A percentile compares a stretch with the other conserved stretches of the same genome.
Conservation (phyloP, 2,329 filamentous ascomycete species). For the Fusarium pseudonygamai region DNA sequence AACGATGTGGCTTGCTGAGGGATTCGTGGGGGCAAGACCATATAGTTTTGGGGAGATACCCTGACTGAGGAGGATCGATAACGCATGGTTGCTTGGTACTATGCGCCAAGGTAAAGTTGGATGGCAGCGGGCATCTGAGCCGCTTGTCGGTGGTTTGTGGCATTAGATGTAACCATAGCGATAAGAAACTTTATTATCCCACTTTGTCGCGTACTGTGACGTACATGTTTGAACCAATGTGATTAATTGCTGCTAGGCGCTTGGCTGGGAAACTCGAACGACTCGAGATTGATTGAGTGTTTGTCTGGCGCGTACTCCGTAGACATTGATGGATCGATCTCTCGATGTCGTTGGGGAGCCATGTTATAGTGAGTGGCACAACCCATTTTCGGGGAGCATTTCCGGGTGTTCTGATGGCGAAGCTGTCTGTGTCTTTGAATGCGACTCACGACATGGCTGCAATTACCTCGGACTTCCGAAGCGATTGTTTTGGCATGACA, state of each 20-base stretch:
- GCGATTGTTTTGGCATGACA: neutral
- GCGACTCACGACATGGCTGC: neutral
- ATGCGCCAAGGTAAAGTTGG: neutral
- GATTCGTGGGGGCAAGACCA: neutral
- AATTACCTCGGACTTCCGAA: neutral
- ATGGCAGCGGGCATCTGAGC: slow-evolving; percentile 18
- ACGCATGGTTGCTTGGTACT: slow-evolving; percentile 10
- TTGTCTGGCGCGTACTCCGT: neutral
- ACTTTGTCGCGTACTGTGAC: neutral
- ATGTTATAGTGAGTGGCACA: neutral
- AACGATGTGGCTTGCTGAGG: neutral
- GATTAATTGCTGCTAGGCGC: neutral
- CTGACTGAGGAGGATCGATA: neutral
- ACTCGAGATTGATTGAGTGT: neutral
- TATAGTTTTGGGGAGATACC: slow-evolving; percentile 11
- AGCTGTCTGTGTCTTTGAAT: neutral
- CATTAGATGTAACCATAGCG: slow-evolving; percentile 14
- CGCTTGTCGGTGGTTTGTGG: slow-evolving; percentile 1
- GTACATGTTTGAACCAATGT: neutral
- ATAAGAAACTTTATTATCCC: slow-evolving; percentile 11
- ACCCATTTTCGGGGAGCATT: neutral
- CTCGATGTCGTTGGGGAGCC: neutral
- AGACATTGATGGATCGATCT: too few species aligned
- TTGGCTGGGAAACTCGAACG: neutral
- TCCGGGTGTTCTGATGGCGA: neutral